Base-by-base conservation (phyloP, 371 early-diverging fungal genomes). In the Gilbertella persicaria region DNA sequence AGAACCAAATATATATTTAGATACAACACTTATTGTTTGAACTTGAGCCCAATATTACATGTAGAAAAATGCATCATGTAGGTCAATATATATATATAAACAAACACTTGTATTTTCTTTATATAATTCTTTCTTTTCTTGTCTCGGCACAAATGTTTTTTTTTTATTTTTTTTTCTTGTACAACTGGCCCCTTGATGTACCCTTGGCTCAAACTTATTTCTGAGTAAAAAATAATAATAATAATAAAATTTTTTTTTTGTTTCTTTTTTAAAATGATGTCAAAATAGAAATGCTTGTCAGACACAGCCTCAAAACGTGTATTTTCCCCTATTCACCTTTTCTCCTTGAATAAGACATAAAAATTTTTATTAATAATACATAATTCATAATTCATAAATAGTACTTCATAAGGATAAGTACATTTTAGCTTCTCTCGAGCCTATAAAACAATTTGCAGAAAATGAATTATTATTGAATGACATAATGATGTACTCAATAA, bases 161-260 rank as follows among this genome's bases (percentile, higher is more conserved):
- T 21, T 36, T 35, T 16, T 23, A 17, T 40, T 52, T n/a, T 30
- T 19, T 26, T 13, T 30, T 45, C 14, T 42, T 41, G 54, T 53
- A 25, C 54, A 45, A 44, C 53, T 50, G 44, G 55, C 40, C 55
- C 47, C 55, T 54, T 45, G 55, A 45, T 29, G 47, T 29, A 20
- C 55, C 30, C 49, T 55, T 42, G 37, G 35, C 49, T 33, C 9
- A 46, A 46, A 46, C 21, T 36, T 26, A 53, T 17, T 37, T 53
- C 45, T 53, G 45, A 45, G 45, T 45, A 45, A 53, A 37, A 44
- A 42, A 6, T 9, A 50, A 39, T 28, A 36, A 38, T 26, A 36
- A 38, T 37, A 16, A 21, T 37, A 26, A 36, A 36, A 35, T 23
- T 28, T 28, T 19, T 29, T 24, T 37, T 26, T 30, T 40, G 13